Base-by-base conservation (phyloP, 768 basidiomycete genomes). In the Lanmaoa rubissima region DNA sequence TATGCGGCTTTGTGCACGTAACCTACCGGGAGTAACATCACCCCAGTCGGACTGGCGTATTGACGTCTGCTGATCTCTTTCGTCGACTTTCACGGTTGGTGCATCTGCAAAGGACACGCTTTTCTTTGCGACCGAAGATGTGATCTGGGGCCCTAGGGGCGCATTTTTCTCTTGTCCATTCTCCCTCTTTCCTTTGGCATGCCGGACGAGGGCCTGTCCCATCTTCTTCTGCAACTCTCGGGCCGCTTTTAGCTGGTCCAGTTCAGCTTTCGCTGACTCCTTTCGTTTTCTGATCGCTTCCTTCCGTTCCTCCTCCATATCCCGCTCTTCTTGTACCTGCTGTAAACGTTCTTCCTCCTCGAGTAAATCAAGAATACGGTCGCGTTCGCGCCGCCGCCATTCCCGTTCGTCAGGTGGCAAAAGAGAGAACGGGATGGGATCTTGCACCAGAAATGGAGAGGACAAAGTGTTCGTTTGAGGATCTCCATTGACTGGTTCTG, bases 171-270 rank as follows among this genome's bases (percentile, higher is more conserved):
- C 74, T 49, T 72, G 70, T 24, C 1, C 21, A 2, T 35, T 45
- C 31, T 76, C 73, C 36, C 73, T 78, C 38, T 72, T 64, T 53
- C 76, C 75, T 7, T 76, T 70, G 16, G 47, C 51, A 54, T 78
- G 78, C 45, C 70, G 69, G 40, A 91, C 55, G 39, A 92, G 75
- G 0, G 87, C 83, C 61, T 79, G 83, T 3, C 88, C 90, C 87
- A 92, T 89, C 73, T 83, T 88, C 76, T 83, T 87, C 69, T 90
- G 88, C 67, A 90, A 72, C 55, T 86, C 77, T 40, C 69, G 73
- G 19, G 74, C 66, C 19, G 70, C 66, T 54, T 72, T 77, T 28
- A 78, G 51, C 41, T 58, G 71, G 39, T 77, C 74, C 54, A 77
- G 65, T 54, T 80, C 76, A 65, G 69, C 48, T 59, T 71, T 74